A percentile compares a stretch with the other conserved stretches of the same genome.
These are phyloP conservation scores for Incumbomyces lentus DNA, from an alignment of 2,329 filamentous ascomycete genomes.

Conservation along the genomic window DNA sequence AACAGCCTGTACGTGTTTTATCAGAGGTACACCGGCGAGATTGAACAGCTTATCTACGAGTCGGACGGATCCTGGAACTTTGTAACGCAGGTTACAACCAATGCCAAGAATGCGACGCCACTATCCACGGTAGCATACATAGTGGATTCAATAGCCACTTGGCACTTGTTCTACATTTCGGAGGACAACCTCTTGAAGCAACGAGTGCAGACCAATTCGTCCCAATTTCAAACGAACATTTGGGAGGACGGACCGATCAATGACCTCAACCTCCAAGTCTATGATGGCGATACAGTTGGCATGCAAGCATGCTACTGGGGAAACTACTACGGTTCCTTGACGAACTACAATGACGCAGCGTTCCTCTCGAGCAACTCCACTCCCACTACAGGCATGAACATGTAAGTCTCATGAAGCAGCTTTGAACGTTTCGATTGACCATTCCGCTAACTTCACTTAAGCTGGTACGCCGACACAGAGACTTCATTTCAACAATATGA, in stretches of 20 bases:
- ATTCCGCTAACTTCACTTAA: background rate
- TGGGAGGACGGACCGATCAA: slow-evolving; percentile 31
- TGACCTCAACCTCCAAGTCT: slow-evolving; percentile 22
- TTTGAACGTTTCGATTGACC: background rate
- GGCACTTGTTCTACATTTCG: slow-evolving; percentile 34
- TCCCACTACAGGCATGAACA: slow-evolving; percentile 3
- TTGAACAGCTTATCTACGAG: slow-evolving; percentile 28
- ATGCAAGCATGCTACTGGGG: slow-evolving; percentile 32
- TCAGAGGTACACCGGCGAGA: slow-evolving; percentile 34
- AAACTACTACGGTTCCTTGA: slow-evolving; percentile 2
- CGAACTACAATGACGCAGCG: background rate
- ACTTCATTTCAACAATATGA: slow-evolving; percentile 5
- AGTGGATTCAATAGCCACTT: slow-evolving; percentile 27
- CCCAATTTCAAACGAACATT: slow-evolving; percentile 22
- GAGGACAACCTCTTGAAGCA: slow-evolving; percentile 30
- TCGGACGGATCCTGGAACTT: slow-evolving; percentile 29
- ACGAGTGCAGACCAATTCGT: slow-evolving; percentile 27
- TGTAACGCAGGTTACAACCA: slow-evolving; percentile 22
- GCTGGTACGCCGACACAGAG: slow-evolving; percentile 2
- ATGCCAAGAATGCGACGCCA: slow-evolving; percentile 35
- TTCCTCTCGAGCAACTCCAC: background rate
- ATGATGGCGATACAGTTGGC: slow-evolving; percentile 27
- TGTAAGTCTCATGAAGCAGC: background rate
- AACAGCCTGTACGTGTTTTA: slow-evolving; percentile 35
- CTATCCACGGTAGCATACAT: slow-evolving; percentile 35